These are phyloP conservation scores for Daedalea quercina DNA, from an alignment of 768 basidiomycete genomes.

Conservation along the genomic window DNA sequence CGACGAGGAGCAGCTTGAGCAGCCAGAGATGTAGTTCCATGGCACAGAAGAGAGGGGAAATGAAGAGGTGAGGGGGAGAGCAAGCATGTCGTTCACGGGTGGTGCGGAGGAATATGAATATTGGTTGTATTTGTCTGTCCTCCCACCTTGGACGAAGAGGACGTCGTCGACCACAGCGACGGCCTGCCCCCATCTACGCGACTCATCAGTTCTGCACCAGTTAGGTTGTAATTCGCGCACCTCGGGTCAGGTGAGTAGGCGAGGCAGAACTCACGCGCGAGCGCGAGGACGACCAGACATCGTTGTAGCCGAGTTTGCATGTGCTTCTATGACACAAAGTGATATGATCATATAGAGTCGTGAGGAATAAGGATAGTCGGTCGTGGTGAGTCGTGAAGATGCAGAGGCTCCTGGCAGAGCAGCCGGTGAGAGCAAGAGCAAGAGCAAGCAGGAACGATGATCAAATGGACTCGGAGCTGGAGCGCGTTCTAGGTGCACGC, in stretches of 20 bases:
- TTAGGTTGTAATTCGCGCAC: slow-evolving; percentile 3
- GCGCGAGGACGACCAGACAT: slow-evolving; percentile 9
- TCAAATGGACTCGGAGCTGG: slow-evolving; percentile 6
- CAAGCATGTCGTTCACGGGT: slow-evolving; percentile 62
- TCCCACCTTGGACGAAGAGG: slow-evolving; percentile 75
- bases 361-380: slow-evolving; percentile 7
- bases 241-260: slow-evolving; percentile 19
- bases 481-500: slow-evolving; percentile 6
- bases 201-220: neutral
- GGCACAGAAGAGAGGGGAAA: slow-evolving; percentile 62
- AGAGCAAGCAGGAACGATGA: slow-evolving; percentile 3
- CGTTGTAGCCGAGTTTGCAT: slow-evolving; percentile 7
- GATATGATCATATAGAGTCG: slow-evolving; percentile 3
- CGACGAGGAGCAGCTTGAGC: slow-evolving; percentile 34
- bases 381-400: slow-evolving; percentile 8
- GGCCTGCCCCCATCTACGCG: slow-evolving; percentile 79
- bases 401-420: no score
- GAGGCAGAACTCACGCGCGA: slow-evolving; percentile 9
- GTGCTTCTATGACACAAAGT: neutral
- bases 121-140: slow-evolving; percentile 58
- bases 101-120: slow-evolving; percentile 74
- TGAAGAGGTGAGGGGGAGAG: slow-evolving; percentile 52
- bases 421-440: neutral
- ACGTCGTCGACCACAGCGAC: slow-evolving; percentile 47
- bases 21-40: slow-evolving; percentile 53